phyloP scores from a whole-genome alignment of 257 asterid genomes.

The Nicotiana undulata region DNA sequence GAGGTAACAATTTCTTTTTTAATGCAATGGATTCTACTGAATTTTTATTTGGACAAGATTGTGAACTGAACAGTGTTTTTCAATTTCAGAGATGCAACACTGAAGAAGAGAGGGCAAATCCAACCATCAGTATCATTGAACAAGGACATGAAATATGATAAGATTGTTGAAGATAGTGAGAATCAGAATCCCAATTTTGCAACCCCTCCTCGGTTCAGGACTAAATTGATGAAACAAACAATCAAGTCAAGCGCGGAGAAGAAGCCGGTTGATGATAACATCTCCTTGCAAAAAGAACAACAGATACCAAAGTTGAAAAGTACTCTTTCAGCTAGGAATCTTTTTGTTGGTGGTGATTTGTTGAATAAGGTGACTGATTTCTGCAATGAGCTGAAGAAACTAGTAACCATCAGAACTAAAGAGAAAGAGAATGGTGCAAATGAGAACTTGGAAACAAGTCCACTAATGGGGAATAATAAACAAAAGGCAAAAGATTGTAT shows the following conservation, averaged over 20 bases:
- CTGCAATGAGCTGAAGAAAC: constrained; percentile 75
- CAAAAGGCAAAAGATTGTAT: constrained; percentile 1
- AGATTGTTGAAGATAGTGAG: constrained; percentile 48
- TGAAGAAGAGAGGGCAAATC: constrained; percentile 62
- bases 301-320: constrained; percentile 60
- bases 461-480: constrained; percentile 6
- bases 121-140: constrained; percentile 34
- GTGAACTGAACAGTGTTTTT: neutral
- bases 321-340: constrained; percentile 72
- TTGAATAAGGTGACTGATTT: constrained; percentile 73
- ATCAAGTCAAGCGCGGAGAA: constrained; percentile 57
- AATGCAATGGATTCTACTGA: neutral
- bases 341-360: constrained; percentile 83
- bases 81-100: constrained; percentile 57
- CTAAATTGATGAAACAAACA: constrained; percentile 38
- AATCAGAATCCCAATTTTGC: constrained; percentile 63
- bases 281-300: constrained; percentile 22
- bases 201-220: constrained; percentile 43
- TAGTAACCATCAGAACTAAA: constrained; percentile 43
- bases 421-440: constrained; percentile 36
- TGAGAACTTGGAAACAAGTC: constrained; percentile 13
- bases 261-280: constrained; percentile 26
- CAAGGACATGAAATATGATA: constrained; percentile 29
- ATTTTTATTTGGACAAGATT: neutral
- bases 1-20: constrained; percentile 33